phyloP scores from a whole-genome alignment of 2,329 filamentous ascomycete species.

The Botryotinia calthae region DNA sequence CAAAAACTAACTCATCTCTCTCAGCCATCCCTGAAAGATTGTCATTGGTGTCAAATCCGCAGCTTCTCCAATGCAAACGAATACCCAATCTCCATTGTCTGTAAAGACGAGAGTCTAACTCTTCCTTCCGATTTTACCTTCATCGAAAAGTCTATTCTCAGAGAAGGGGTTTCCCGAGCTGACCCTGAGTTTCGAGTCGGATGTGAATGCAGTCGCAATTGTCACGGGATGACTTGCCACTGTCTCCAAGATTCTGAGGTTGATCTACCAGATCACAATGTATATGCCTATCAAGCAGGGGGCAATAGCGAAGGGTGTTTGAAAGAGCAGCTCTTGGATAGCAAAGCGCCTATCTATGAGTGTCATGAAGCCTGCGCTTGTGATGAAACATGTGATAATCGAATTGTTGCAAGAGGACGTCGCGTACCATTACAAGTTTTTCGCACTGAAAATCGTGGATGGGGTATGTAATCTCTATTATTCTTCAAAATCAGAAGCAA shows the following conservation, averaged over 20 bases:
- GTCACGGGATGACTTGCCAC: constrained; percentile 64
- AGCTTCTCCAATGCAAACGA: constrained; percentile 49
- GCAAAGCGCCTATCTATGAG: constrained; percentile 69
- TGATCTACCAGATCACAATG: constrained; percentile 21
- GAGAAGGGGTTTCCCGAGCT: constrained; percentile 57
- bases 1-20: constrained; percentile 4
- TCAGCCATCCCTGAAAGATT: constrained; percentile 16
- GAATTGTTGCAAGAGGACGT: constrained; percentile 73
- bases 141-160: constrained; percentile 59
- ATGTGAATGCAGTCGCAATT: constrained; percentile 64
- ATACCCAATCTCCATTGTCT: constrained; percentile 61
- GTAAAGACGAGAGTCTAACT: constrained; percentile 55
- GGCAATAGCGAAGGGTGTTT: constrained; percentile 53
- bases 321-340: constrained; percentile 50
- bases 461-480: constrained; percentile 53
- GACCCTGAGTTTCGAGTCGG: constrained; percentile 64
- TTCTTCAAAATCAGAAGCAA: background rate
- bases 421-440: constrained; percentile 74
- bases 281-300: constrained; percentile 51
- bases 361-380: constrained; percentile 73
- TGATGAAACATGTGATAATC: constrained; percentile 62
- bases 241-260: constrained; percentile 62
- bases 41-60: constrained; percentile 52
- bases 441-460: constrained; percentile 69
- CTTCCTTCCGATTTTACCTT: constrained; percentile 66